These are phyloP conservation scores for Aspergillus candidus DNA, from an alignment of 2,329 filamentous ascomycete genomes.

Conservation along the genomic window DNA sequence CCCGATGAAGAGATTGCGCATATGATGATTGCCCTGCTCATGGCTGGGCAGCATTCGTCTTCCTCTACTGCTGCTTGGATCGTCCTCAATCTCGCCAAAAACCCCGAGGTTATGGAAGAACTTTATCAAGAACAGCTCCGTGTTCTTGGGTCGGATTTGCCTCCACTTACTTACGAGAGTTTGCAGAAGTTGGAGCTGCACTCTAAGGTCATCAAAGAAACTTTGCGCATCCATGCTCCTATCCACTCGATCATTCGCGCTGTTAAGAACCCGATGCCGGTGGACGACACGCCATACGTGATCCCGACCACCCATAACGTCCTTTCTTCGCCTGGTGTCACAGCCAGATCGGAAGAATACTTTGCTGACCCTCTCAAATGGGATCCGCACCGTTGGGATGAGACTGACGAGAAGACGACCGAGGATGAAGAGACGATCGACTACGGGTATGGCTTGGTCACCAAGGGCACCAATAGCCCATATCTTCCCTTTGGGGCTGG, in stretches of 20 bases:
- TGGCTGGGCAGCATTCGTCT: constrained; percentile 87
- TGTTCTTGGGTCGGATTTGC: constrained; percentile 67
- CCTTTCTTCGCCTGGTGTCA: constrained; percentile 78
- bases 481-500: constrained; percentile 94
- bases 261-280: constrained; percentile 79
- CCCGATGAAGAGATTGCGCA: constrained; percentile 80
- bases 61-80: constrained; percentile 83
- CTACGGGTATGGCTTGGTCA: constrained; percentile 89
- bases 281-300: constrained; percentile 75
- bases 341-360: constrained; percentile 62
- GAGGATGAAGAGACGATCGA: constrained; percentile 70
- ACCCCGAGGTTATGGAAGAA: constrained; percentile 74
- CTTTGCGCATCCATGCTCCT: constrained; percentile 80
- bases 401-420: constrained; percentile 44
- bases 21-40: constrained; percentile 90
- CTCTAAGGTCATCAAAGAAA: constrained; percentile 82
- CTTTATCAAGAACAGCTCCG: constrained; percentile 75
- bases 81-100: constrained; percentile 69
- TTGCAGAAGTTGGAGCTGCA: constrained; percentile 75
- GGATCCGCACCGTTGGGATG: constrained; percentile 89
- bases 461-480: constrained; percentile 81
- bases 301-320: constrained; percentile 76
- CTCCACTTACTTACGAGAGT: constrained; percentile 68
- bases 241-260: constrained; percentile 94
- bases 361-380: constrained; percentile 79